Conservation (phyloP, 108 stramenopile species). For the Ochromonas danica region DNA sequence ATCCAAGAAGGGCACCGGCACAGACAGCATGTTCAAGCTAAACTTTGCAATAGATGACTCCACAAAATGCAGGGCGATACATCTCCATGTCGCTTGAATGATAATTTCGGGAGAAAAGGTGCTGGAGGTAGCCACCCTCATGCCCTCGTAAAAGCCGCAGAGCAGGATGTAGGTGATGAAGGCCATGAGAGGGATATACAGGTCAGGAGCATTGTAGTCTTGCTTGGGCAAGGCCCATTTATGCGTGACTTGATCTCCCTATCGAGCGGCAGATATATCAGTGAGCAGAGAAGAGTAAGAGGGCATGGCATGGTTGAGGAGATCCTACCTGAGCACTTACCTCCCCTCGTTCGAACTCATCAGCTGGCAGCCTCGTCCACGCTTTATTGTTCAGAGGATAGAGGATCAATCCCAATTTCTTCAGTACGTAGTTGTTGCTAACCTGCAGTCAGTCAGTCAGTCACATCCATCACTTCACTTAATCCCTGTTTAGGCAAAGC, state of each 20-base stretch:
- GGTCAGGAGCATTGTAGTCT: slow-evolving; percentile 93
- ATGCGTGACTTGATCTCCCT: slow-evolving; percentile 46
- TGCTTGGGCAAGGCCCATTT: slow-evolving; percentile 65
- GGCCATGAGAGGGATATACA: slow-evolving; percentile 93
- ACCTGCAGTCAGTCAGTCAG: slow-evolving; percentile 38
- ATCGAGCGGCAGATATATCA: neutral
- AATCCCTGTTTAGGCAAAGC: too few relatives aligned
- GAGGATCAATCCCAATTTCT: slow-evolving; percentile 77
- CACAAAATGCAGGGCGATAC: slow-evolving; percentile 76
- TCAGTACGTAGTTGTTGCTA: slow-evolving; percentile 84
- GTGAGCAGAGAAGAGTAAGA: neutral
- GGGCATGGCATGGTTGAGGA: neutral
- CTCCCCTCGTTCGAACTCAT: slow-evolving; percentile 14
- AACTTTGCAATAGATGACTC: slow-evolving; percentile 81
- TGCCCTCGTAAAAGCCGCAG: slow-evolving; percentile 83
- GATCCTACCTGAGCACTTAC: slow-evolving; percentile 20
- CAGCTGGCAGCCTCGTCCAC: slow-evolving; percentile 66
- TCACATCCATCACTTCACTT: neutral
- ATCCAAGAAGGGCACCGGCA: slow-evolving; percentile 47
- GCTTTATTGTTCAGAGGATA: slow-evolving; percentile 75
- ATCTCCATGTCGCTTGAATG: slow-evolving; percentile 46
- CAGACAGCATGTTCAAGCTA: slow-evolving; percentile 75
- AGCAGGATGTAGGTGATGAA: slow-evolving; percentile 89
- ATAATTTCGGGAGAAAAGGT: slow-evolving; percentile 44
- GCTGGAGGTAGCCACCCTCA: slow-evolving; percentile 55